phyloP scores from a whole-genome alignment of 805 yeast genomes.

The Metschnikowia amazonensis region DNA sequence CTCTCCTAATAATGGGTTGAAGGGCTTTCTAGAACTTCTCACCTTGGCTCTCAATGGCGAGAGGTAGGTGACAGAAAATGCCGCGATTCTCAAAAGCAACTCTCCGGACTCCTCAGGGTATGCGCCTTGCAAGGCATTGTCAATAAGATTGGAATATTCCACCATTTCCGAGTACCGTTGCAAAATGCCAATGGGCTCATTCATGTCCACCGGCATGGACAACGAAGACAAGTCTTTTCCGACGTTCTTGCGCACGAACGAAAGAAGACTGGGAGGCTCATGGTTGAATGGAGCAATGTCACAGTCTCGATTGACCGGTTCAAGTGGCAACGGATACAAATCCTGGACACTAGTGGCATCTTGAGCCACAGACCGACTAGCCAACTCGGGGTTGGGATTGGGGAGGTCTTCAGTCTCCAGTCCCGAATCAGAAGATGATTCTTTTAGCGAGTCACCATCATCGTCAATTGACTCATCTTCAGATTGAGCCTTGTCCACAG shows the following conservation, averaged over 20 bases:
- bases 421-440: slow-evolving; percentile 17
- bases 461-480: slow-evolving; percentile 20
- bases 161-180: slow-evolving; percentile 76
- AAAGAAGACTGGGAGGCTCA: slow-evolving; percentile 77
- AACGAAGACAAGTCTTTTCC: slow-evolving; percentile 85
- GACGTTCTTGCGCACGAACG: slow-evolving; percentile 80
- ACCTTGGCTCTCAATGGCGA: slow-evolving; percentile 71
- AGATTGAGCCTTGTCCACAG: slow-evolving; percentile 9
- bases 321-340: slow-evolving; percentile 66
- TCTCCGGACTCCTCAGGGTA: slow-evolving; percentile 50
- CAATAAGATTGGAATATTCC: slow-evolving; percentile 70
- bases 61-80: slow-evolving; percentile 75
- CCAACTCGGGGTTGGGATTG: slow-evolving; percentile 4
- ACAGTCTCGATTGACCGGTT: slow-evolving; percentile 48
- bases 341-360: slow-evolving; percentile 22
- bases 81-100: slow-evolving; percentile 63
- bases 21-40: slow-evolving; percentile 82
- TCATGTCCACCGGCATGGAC: slow-evolving; percentile 91
- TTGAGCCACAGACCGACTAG: background rate
- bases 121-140: slow-evolving; percentile 50
- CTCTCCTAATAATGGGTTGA: slow-evolving; percentile 91
- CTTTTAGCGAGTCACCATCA: slow-evolving; percentile 19
- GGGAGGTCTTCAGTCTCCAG: slow-evolving; percentile 15
- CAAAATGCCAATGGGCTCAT: slow-evolving; percentile 83
- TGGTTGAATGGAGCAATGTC: slow-evolving; percentile 57